These are phyloP conservation scores for Pseudozyma tsukubaensis DNA, from an alignment of 1,284 basidiomycete species.

Conservation along the genomic window DNA sequence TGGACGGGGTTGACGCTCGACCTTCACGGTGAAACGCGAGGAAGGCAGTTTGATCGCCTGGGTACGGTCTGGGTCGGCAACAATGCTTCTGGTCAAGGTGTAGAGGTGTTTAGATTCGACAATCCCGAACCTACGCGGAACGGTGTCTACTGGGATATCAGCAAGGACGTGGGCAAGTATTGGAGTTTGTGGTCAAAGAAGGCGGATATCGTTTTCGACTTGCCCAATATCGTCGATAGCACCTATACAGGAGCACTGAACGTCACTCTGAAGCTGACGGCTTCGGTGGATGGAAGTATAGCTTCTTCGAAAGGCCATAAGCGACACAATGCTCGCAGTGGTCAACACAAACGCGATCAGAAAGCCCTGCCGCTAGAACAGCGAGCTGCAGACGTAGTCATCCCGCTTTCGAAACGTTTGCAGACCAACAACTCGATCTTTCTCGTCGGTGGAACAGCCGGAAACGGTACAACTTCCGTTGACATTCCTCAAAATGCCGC, in stretches of 20 bases:
- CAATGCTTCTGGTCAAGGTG: constrained; percentile 31
- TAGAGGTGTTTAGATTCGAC: constrained; percentile 56
- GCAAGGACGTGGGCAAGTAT: constrained; percentile 52
- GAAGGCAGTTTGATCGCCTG: constrained; percentile 56
- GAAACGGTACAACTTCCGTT: constrained; percentile 29
- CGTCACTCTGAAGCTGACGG: constrained; percentile 36
- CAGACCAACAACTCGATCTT: constrained; percentile 36
- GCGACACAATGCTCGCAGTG: background rate
- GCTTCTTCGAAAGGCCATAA: background rate
- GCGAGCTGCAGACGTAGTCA: constrained; percentile 25
- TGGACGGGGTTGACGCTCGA: constrained; percentile 50
- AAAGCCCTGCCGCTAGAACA: constrained; percentile 17
- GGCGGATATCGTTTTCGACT: constrained; percentile 47
- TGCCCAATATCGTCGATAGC: constrained; percentile 56
- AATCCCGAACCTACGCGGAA: constrained; percentile 53
- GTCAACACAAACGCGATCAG: background rate
- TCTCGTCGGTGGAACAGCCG: constrained; percentile 23
- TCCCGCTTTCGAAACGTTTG: constrained; percentile 46
- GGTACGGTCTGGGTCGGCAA: constrained; percentile 46
- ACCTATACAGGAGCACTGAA: constrained; percentile 53
- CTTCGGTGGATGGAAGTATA: constrained; percentile 12
- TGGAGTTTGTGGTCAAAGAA: constrained; percentile 33
- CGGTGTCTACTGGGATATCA: constrained; percentile 46
- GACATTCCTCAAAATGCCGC: constrained; percentile 40
- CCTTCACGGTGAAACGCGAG: constrained; percentile 32